Evolutionary conservation across 176 grass and related monocot species (phyloP).

Genomic region (Pharus latifolius): DNA sequence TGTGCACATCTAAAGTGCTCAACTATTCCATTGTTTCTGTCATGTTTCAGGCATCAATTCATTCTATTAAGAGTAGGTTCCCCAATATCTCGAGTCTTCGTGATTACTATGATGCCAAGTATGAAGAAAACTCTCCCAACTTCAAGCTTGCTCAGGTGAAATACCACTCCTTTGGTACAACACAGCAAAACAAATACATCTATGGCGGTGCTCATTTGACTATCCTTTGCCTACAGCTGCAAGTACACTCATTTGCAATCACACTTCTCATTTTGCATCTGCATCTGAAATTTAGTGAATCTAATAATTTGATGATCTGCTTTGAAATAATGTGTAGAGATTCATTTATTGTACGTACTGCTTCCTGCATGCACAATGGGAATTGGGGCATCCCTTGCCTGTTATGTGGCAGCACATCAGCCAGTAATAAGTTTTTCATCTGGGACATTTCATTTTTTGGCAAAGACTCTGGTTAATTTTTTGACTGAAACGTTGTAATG

Average conservation of each 20-base stretch:
- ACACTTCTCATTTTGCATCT: not conserved
- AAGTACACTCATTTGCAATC: no score
- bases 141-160: constrained; percentile 93
- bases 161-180: not conserved
- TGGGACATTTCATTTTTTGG: not conserved
- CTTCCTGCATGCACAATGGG: constrained; percentile 1
- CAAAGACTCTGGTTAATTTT: not conserved
- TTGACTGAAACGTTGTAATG: not conserved
- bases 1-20: constrained; percentile 9
- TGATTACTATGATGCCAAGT: constrained; percentile 85
- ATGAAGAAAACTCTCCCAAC: constrained; percentile 93
- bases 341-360: not conserved
- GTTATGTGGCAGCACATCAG: not conserved
- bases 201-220: not conserved
- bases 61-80: constrained; percentile 98
- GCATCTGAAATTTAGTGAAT: not conserved
- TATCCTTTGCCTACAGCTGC: not conserved
- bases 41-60: constrained; percentile 76
- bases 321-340: not conserved
- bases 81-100: constrained; percentile 76
- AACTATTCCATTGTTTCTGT: not conserved
- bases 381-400: not conserved
- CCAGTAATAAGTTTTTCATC: not conserved
- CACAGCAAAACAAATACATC: not conserved
- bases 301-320: not conserved